Evolutionary conservation across 176 grass and related monocot genomes (phyloP).

Genomic region (Paspalum vaginatum): DNA sequence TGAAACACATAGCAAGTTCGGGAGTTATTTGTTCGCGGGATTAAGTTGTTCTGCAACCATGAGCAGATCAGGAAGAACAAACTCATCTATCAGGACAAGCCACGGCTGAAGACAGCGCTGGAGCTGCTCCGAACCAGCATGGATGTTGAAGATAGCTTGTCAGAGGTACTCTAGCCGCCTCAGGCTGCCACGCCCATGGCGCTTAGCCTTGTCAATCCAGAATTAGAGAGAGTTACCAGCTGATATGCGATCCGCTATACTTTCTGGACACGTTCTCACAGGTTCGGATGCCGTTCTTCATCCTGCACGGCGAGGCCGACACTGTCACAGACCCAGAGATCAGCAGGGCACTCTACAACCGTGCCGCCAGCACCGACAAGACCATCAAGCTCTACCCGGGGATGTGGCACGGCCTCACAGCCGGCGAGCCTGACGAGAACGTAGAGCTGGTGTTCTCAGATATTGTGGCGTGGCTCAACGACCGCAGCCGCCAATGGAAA

Average conservation of each 20-base stretch:
- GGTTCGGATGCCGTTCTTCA: conserved; percentile 82
- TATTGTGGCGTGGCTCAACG: conserved; percentile 68
- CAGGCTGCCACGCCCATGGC: background rate
- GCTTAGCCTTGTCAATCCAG: background rate
- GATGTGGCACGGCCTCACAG: conserved; percentile 94
- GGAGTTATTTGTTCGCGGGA: background rate
- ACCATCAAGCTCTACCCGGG: conserved; percentile 84
- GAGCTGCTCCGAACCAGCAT: conserved; percentile 87
- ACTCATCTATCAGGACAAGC: conserved; percentile 95
- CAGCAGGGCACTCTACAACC: conserved; percentile 65
- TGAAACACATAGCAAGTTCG: background rate
- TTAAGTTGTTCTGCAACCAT: background rate
- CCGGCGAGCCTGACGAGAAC: conserved; percentile 79
- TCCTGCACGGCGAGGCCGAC: conserved; percentile 90
- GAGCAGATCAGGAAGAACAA: conserved; percentile 85
- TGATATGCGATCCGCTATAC: background rate
- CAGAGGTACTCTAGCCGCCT: conserved; percentile 43
- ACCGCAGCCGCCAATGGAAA: conserved; percentile 38
- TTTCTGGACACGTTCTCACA: conserved; percentile 4
- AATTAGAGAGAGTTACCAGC: background rate
- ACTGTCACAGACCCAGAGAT: conserved; percentile 90
- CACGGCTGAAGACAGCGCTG: conserved; percentile 79
- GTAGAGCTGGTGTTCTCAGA: conserved; percentile 72
- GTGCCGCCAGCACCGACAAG: conserved; percentile 71
- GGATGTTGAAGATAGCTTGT: conserved; percentile 73